phyloP scores from a whole-genome alignment of 2,329 filamentous ascomycete species.

The Beauveria rudraprayagi region DNA sequence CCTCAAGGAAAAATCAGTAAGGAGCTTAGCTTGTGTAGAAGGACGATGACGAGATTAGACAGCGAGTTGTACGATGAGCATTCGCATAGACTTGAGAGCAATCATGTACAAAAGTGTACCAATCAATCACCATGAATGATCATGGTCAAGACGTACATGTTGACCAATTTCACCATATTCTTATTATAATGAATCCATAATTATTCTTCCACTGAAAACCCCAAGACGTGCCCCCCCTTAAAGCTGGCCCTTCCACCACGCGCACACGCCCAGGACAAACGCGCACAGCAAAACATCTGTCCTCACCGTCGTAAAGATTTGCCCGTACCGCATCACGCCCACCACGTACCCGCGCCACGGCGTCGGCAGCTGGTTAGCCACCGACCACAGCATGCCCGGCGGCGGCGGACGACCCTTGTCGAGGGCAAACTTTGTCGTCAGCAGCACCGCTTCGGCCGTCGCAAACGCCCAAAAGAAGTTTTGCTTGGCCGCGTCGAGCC shows the following conservation, averaged over 20 bases:
- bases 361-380: slow-evolving; percentile 58
- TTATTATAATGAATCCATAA: neutral
- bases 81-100: neutral
- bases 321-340: slow-evolving; percentile 55
- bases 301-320: slow-evolving; percentile 64
- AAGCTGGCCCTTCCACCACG: slow-evolving; percentile 31
- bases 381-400: slow-evolving; percentile 54
- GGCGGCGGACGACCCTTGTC: slow-evolving; percentile 53
- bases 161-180: neutral
- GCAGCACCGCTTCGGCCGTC: slow-evolving; percentile 64
- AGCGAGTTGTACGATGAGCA: neutral
- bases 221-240: slow-evolving; percentile 1
- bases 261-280: slow-evolving; percentile 60
- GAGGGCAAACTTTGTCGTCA: slow-evolving; percentile 63
- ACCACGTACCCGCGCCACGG: slow-evolving; percentile 54
- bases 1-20: slow-evolving; percentile 22
- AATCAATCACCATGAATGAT: neutral
- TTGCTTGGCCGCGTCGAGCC: slow-evolving; percentile 25
- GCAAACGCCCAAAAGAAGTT: slow-evolving; percentile 73
- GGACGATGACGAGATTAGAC: neutral
- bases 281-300: slow-evolving; percentile 67
- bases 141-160: neutral
- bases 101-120: neutral
- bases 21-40: neutral
- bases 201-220: neutral